These are phyloP conservation scores for Pyricularia sp. DNA, from an alignment of 2,329 filamentous ascomycete species.

Conservation along the genomic window DNA sequence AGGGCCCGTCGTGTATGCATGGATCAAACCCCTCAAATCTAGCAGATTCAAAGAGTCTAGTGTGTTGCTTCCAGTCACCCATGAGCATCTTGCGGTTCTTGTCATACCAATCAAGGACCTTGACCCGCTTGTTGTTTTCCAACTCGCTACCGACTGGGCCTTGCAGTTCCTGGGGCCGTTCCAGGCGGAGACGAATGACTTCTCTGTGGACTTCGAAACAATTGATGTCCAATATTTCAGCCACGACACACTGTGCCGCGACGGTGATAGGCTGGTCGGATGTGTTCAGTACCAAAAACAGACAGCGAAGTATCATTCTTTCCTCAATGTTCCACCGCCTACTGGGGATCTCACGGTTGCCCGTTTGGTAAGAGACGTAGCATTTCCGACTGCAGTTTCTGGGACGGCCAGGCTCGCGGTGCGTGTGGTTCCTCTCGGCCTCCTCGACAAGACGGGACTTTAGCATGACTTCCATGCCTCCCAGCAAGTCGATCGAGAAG, in stretches of 20 bases:
- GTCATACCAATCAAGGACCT: constrained; percentile 41
- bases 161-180: constrained; percentile 13
- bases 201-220: constrained; percentile 39
- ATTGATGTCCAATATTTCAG: constrained; percentile 34
- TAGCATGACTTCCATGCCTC: constrained; percentile 8
- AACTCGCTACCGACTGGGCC: constrained; percentile 12
- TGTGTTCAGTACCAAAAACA: constrained; percentile 27
- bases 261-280: constrained; percentile 20
- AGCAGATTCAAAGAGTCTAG: constrained; percentile 40
- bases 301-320: constrained; percentile 30
- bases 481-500: constrained; percentile 32
- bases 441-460: constrained; percentile 11
- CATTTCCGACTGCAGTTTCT: constrained; percentile 28
- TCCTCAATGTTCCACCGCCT: constrained; percentile 37
- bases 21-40: constrained; percentile 46
- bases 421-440: constrained; percentile 16
- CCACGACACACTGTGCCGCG: constrained; percentile 34
- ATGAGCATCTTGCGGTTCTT: constrained; percentile 39
- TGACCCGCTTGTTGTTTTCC: constrained; percentile 19
- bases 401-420: neutral
- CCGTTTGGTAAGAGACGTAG: constrained; percentile 22
- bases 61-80: constrained; percentile 43
- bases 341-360: constrained; percentile 18
- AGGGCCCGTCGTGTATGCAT: constrained; percentile 58
- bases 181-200: constrained; percentile 25